Conservation (phyloP, 768 basidiomycete genomes). For the Tricholoma terreum region DNA sequence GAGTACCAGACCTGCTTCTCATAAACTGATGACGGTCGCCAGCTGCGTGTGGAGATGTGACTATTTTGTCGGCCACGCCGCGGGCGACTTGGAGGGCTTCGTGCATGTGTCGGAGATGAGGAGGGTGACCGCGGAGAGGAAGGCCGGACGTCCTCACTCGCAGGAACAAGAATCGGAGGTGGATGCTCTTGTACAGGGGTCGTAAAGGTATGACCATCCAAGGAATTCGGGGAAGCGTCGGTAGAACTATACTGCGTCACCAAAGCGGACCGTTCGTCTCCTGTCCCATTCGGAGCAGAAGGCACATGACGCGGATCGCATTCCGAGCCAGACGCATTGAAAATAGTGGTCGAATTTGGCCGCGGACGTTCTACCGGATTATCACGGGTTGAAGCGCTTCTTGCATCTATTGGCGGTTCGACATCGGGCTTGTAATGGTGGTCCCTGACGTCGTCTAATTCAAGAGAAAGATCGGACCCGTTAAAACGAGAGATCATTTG, state of each 20-base stretch:
- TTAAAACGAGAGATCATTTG: conserved; percentile 87
- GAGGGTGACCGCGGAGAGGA: background rate
- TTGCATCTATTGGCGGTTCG: conserved; percentile 5
- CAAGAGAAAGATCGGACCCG: conserved; percentile 65
- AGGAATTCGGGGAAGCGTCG: conserved; percentile 25
- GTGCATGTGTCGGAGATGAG: conserved; percentile 2
- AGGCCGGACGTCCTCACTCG: background rate
- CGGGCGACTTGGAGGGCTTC: background rate
- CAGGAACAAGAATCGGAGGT: conserved; percentile 15
- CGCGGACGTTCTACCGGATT: conserved; percentile 14
- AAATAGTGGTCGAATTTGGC: conserved; percentile 30
- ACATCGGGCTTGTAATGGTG: conserved; percentile 26
- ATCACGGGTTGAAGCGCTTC: conserved; percentile 1
- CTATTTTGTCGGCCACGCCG: conserved; percentile 8
- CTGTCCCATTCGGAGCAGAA: background rate
- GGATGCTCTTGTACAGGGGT: conserved; percentile 21
- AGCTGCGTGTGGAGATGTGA: conserved; percentile 15
- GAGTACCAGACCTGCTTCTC: conserved; percentile 41
- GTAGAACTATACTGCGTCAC: conserved; percentile 34
- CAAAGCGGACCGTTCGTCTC: conserved; percentile 11
- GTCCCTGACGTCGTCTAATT: conserved; percentile 66
- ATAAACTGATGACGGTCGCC: conserved; percentile 41
- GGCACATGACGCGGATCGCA: conserved; percentile 12
- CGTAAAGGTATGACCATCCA: conserved; percentile 28
- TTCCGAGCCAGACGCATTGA: conserved; percentile 31